A percentile compares a stretch with the other conserved stretches of the same genome.
Conservation (phyloP, 23 red algal species). For the Chondrus crispus region DNA sequence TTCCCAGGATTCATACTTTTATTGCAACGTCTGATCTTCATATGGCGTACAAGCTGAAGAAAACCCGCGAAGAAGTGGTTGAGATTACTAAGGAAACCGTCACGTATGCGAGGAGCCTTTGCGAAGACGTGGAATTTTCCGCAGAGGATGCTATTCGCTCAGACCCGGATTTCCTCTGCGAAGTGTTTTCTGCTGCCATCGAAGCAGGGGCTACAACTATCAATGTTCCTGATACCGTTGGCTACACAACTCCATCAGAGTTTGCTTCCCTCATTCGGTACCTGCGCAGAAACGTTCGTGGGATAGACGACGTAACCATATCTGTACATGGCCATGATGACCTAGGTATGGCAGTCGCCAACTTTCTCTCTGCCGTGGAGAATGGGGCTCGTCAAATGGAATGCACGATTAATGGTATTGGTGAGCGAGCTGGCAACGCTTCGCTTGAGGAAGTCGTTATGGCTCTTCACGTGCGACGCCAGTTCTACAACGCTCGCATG, state of each 20-base stretch:
- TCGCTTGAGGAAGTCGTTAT: slow-evolving; percentile 98
- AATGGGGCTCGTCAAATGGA: slow-evolving; percentile 94
- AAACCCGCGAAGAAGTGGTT: slow-evolving; percentile 87
- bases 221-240: slow-evolving; percentile 97
- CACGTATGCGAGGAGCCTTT: slow-evolving; percentile 87
- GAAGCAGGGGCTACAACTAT: slow-evolving; percentile 97
- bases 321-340: slow-evolving; percentile 99
- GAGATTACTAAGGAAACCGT: slow-evolving; percentile 84
- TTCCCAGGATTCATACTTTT: slow-evolving; percentile 98
- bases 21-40: slow-evolving; percentile 99
- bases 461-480: slow-evolving; percentile 89
- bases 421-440: slow-evolving; percentile 97
- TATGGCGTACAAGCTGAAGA: slow-evolving; percentile 95
- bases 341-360: slow-evolving; percentile 96
- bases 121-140: slow-evolving; percentile 98
- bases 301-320: slow-evolving; percentile 86
- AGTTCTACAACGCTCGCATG: slow-evolving; percentile 80
- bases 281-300: slow-evolving; percentile 69
- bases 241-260: slow-evolving; percentile 90
- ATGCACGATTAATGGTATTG: slow-evolving; percentile 99
- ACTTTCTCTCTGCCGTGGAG: slow-evolving; percentile 90
- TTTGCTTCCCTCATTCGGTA: slow-evolving; percentile 74
- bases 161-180: slow-evolving; percentile 88
- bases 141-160: slow-evolving; percentile 98
- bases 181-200: slow-evolving; percentile 84